These are phyloP conservation scores for Tuber magnatum DNA, from an alignment of 495 filamentous ascomycete genomes.

Conservation along the genomic window DNA sequence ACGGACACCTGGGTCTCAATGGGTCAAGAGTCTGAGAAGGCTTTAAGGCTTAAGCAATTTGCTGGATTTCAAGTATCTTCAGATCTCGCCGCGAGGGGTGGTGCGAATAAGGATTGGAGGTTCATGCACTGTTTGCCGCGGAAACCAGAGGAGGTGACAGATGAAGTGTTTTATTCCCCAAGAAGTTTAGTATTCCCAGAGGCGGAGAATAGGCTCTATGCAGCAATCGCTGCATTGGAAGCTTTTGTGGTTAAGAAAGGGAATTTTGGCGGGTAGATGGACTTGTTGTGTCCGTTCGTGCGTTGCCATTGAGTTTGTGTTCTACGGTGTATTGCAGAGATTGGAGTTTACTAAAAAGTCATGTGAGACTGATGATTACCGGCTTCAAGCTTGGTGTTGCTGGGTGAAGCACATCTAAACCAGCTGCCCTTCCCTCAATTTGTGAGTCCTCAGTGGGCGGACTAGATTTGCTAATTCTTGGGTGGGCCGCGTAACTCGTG, in stretches of 20 bases:
- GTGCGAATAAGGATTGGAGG: conserved; percentile 83
- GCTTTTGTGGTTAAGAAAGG: conserved; percentile 89
- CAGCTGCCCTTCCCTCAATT: neutral
- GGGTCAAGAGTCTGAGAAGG: conserved; percentile 84
- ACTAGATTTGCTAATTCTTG: neutral
- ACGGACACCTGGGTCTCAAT: conserved; percentile 94
- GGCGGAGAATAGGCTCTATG: conserved; percentile 90
- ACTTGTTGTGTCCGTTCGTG: neutral
- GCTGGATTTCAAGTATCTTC: conserved; percentile 81
- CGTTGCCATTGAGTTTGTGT: neutral
- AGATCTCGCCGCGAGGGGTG: conserved; percentile 71
- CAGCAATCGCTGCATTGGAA: conserved; percentile 76
- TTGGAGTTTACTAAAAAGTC: neutral
- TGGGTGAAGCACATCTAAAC: neutral
- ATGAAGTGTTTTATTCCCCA: conserved; percentile 83
- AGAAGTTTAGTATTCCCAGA: conserved; percentile 83
- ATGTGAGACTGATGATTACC: neutral
- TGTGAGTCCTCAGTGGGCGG: no score
- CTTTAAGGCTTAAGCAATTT: conserved; percentile 70
- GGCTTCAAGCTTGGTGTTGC: neutral
- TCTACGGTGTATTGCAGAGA: neutral
- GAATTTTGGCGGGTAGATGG: conserved; percentile 45
- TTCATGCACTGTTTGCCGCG: conserved; percentile 99
- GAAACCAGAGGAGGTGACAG: conserved; percentile 84
- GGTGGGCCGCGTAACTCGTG: neutral